Percentiles rank a stretch among this genome's conserved stretches.
These are phyloP conservation scores for Tolypocladium capitatum DNA, from an alignment of 2,329 filamentous ascomycete species.

Conservation along the genomic window DNA sequence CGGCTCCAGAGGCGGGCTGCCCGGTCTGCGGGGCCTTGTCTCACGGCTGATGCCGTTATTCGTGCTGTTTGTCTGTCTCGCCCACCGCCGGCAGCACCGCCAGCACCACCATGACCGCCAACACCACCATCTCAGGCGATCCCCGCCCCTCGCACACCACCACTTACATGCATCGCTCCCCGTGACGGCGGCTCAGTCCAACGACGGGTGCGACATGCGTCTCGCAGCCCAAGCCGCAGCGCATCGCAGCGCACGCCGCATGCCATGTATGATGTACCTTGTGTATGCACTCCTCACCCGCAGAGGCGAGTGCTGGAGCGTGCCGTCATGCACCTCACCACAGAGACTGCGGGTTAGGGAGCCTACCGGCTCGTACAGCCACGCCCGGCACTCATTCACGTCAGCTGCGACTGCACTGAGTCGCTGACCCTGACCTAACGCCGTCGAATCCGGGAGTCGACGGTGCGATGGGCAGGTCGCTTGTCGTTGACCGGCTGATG, in stretches of 20 bases:
- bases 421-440: background rate
- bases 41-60: background rate
- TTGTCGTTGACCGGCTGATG: too few species aligned
- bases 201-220: background rate
- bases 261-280: background rate
- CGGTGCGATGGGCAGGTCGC: too few species aligned
- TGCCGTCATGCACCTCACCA: background rate
- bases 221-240: background rate
- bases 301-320: background rate
- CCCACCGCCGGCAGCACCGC: background rate
- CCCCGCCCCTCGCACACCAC: background rate
- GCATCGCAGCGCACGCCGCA: background rate
- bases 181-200: slow-evolving; percentile 1
- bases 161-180: background rate
- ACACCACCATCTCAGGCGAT: background rate
- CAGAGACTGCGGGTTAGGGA: background rate
- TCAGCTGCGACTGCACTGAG: background rate
- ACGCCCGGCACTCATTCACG: background rate
- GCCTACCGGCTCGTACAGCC: too few species aligned
- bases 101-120: background rate
- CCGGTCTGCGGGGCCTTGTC: background rate
- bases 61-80: background rate
- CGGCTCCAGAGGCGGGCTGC: background rate
- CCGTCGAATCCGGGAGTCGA: background rate
- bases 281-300: background rate